These are phyloP conservation scores for Collybia nuda DNA, from an alignment of 768 basidiomycete genomes.

Conservation along the genomic window DNA sequence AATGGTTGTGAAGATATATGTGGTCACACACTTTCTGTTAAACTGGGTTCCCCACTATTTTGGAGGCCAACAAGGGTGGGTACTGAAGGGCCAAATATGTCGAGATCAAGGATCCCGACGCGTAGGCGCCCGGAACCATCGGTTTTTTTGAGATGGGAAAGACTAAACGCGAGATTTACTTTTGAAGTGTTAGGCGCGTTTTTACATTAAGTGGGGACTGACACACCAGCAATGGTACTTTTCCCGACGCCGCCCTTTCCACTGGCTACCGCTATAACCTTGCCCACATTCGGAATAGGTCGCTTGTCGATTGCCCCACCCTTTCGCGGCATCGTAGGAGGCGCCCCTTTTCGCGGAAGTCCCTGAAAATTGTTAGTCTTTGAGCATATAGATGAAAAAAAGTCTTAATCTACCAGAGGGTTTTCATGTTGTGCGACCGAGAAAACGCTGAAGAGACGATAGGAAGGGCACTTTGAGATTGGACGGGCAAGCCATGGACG, in stretches of 20 bases:
- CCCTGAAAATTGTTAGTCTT: slow-evolving; percentile 5
- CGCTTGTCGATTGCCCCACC: slow-evolving; percentile 54
- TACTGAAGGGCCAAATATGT: slow-evolving; percentile 93
- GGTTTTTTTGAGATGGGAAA: slow-evolving; percentile 46
- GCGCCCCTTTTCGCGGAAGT: slow-evolving; percentile 31
- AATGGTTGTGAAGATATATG: neutral
- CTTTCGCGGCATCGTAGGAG: slow-evolving; percentile 63
- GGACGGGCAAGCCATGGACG: neutral
- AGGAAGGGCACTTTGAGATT: neutral
- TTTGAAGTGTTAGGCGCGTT: slow-evolving; percentile 3
- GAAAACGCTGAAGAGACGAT: slow-evolving; percentile 10
- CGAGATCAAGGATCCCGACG: slow-evolving; percentile 90
- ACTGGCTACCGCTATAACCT: slow-evolving; percentile 76
- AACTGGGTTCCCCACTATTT: slow-evolving; percentile 69
- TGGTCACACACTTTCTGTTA: slow-evolving; percentile 61
- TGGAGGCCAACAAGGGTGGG: slow-evolving; percentile 93
- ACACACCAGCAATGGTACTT: slow-evolving; percentile 84
- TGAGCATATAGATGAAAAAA: neutral
- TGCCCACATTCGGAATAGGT: slow-evolving; percentile 70
- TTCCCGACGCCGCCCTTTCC: slow-evolving; percentile 99
- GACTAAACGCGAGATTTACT: slow-evolving; percentile 84
- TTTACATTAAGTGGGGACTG: neutral
- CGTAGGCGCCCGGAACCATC: slow-evolving; percentile 43
- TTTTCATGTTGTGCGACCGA: slow-evolving; percentile 13
- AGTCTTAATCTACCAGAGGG: slow-evolving; percentile 10